Evolutionary conservation across 495 filamentous ascomycete genomes (phyloP).

Genomic region (Penicillium ochrochloron): DNA sequence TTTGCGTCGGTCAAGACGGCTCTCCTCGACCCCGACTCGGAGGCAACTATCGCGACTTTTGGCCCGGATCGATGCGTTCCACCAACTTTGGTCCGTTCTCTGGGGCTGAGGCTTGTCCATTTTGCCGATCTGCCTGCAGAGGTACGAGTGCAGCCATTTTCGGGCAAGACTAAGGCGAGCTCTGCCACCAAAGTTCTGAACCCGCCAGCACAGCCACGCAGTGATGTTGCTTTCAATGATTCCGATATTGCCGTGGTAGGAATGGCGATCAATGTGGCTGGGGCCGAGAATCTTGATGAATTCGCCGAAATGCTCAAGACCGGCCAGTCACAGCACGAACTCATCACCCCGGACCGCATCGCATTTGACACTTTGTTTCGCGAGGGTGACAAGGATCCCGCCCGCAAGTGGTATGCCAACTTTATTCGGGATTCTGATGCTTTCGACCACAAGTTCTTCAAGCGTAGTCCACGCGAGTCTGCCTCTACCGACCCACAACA

Average conservation of each 20-base stretch:
- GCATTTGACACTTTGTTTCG: constrained; percentile 39
- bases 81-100: constrained; percentile 32
- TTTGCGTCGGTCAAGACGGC: constrained; percentile 20
- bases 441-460: constrained; percentile 62
- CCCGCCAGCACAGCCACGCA: neutral
- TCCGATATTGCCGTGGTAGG: constrained; percentile 56
- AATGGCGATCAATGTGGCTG: constrained; percentile 54
- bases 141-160: constrained; percentile 7
- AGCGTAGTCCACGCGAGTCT: constrained; percentile 50
- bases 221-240: neutral
- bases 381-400: constrained; percentile 25
- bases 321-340: constrained; percentile 38
- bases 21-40: constrained; percentile 20
- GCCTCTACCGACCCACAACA: constrained; percentile 58
- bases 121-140: constrained; percentile 32
- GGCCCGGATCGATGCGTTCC: constrained; percentile 50
- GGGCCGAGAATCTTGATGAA: constrained; percentile 51
- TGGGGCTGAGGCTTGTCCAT: constrained; percentile 31
- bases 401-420: constrained; percentile 50
- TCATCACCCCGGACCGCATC: constrained; percentile 43
- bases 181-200: neutral
- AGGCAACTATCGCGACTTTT: constrained; percentile 51
- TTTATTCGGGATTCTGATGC: constrained; percentile 49
- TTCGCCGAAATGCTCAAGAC: constrained; percentile 48
- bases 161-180: neutral